These are phyloP conservation scores for Botrytis squamosa DNA, from an alignment of 2,329 filamentous ascomycete genomes.

Conservation along the genomic window DNA sequence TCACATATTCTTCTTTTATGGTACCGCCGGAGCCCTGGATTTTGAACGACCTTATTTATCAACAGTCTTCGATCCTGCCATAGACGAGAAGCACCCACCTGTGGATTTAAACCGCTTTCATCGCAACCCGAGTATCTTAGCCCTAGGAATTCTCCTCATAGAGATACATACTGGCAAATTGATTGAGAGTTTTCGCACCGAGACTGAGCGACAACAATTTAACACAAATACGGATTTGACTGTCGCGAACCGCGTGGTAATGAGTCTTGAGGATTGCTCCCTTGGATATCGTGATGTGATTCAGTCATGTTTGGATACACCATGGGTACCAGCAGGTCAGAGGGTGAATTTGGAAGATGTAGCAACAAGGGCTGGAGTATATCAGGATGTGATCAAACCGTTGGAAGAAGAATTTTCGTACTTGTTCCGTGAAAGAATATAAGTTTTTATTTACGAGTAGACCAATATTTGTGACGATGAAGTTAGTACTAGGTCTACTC, in stretches of 20 bases:
- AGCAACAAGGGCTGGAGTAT: neutral
- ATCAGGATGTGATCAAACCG: slow-evolving; percentile 6
- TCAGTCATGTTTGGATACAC: slow-evolving; percentile 4
- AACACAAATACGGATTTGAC: slow-evolving; percentile 8
- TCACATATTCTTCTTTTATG: slow-evolving; percentile 10
- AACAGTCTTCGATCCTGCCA: neutral
- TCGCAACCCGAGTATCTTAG: neutral
- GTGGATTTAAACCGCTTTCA: neutral
- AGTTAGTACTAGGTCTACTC: neutral
- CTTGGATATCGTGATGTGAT: slow-evolving; percentile 14
- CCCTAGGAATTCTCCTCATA: slow-evolving; percentile 1
- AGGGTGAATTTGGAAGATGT: slow-evolving; percentile 3
- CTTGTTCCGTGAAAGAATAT: slow-evolving; percentile 3
- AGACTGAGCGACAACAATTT: neutral
- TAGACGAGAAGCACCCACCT: neutral
- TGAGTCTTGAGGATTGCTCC: neutral
- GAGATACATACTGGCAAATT: neutral
- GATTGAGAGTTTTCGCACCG: neutral
- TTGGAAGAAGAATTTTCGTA: slow-evolving; percentile 8
- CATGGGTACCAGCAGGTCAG: slow-evolving; percentile 7
- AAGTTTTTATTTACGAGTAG: neutral
- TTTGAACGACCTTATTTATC: slow-evolving; percentile 5
- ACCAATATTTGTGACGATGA: neutral
- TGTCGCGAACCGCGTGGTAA: slow-evolving; percentile 1
- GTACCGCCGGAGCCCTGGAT: neutral